These are phyloP conservation scores for Aphanomyces stellatus DNA, from an alignment of 352 stramenopile genomes.

Conservation along the genomic window DNA sequence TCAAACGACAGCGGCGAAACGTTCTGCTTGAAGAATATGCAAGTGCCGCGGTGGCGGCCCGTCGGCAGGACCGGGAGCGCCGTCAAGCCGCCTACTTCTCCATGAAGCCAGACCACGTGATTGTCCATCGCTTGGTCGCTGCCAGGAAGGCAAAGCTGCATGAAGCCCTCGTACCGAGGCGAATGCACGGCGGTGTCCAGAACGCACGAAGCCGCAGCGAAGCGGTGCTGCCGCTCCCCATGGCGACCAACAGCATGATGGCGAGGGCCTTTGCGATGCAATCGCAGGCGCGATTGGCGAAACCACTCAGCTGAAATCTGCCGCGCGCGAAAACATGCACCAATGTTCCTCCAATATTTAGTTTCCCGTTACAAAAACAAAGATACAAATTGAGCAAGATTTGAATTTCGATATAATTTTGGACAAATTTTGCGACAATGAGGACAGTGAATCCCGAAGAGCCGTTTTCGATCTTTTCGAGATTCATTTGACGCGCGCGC, in stretches of 20 bases:
- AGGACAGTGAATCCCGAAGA: too few relatives aligned
- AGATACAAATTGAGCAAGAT: too few relatives aligned
- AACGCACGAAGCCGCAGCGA: background rate
- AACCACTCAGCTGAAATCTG: background rate
- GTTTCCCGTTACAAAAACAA: too few relatives aligned
- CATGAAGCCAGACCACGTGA: slow-evolving; percentile 18
- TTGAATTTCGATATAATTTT: too few relatives aligned
- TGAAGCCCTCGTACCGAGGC: background rate
- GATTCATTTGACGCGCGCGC: too few relatives aligned
- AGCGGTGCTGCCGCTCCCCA: background rate
- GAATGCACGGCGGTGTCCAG: too few relatives aligned
- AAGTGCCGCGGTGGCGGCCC: background rate
- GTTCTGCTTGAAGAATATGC: slow-evolving; percentile 3
- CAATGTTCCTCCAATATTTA: too few relatives aligned
- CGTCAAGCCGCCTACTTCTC: slow-evolving; percentile 8
- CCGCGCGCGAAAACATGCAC: too few relatives aligned
- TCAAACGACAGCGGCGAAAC: slow-evolving; percentile 3
- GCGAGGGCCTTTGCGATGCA: background rate
- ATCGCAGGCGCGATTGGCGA: background rate
- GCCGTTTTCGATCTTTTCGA: too few relatives aligned
- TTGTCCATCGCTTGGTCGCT: slow-evolving; percentile 12
- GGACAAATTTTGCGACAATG: too few relatives aligned
- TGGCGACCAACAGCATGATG: slow-evolving; percentile 4
- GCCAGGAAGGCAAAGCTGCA: slow-evolving; percentile 8
- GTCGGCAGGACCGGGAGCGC: background rate